Evolutionary conservation across 2,329 filamentous ascomycete genomes (phyloP), one percentile per base, ranked within the genome.

Genomic region (Hortaea sp.): DNA sequence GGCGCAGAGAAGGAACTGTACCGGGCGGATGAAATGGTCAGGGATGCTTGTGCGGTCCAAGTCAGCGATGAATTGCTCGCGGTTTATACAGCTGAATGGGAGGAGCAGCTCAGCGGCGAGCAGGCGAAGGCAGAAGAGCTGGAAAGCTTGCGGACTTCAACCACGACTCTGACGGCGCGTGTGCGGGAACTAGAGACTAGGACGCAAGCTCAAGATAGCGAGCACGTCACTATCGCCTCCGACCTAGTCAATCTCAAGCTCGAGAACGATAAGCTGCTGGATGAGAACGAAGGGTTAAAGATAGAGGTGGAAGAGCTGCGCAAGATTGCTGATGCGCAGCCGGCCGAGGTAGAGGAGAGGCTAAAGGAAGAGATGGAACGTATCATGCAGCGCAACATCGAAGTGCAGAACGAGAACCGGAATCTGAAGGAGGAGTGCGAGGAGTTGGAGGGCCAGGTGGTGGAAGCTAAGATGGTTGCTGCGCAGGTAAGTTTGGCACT

Each of bases 1-100:
- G 85, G 81, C 54, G 77, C 88, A 9, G 92, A 98, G 63, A 95
- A 95, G 66, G 92, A 95, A 63, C 80, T 98, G 5, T 98, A 98
- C 64, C 82, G 89, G 42, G 92, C 92, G 11, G 92, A 98, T 63
- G 81, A 92, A 57, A 79, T 98, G 50, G 87, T 98, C 10, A 84
- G 85, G 49, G 92, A 98, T 66, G 92, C 92, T 0, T 95, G 89
- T 61, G 83, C 85, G 31, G 76, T 97, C 43, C 85, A 87, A 59
- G 81, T 98, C 37, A 87, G 87, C 0, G 81, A 86, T 0, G 85
- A 94, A 59, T 80, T 84, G 59, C 78, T 98, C 20, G 84, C 85
- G 58, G 69, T 75, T 3, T 98, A 97, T 64, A 84, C 83, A 0
- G 63, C 75, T 0, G 92, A 98, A 62, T 98, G 89, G 89, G 88